Evolutionary conservation across 257 asterid genomes (phyloP).

Genomic region (Penstemon eatonii): DNA sequence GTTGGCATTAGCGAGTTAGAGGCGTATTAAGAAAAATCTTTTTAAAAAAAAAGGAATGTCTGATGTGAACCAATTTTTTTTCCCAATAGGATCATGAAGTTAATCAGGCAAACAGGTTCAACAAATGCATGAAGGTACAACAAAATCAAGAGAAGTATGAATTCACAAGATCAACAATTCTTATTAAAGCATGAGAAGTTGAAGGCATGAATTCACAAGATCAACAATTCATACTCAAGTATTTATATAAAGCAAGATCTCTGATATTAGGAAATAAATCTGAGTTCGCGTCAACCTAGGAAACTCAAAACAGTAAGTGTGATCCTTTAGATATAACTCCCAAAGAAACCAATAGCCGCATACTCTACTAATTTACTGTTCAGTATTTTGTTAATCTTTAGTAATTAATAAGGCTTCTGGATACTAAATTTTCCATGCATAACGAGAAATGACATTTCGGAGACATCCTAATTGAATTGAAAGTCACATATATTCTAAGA

Average conservation of each 20-base stretch:
- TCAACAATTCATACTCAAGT: neutral
- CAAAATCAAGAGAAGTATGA: neutral
- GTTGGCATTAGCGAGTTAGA: neutral
- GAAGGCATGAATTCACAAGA: neutral
- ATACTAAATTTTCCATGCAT: neutral
- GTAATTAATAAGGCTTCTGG: neutral
- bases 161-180: neutral
- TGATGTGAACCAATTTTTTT: neutral
- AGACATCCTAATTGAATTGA: neutral
- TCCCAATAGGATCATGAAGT: neutral
- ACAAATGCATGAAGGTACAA: neutral
- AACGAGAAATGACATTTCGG: slow-evolving; percentile 7
- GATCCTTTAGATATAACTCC: neutral
- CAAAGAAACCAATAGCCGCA: neutral
- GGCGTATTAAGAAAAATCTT: neutral
- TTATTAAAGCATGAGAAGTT: neutral
- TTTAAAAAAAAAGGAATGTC: neutral
- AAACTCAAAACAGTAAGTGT: neutral
- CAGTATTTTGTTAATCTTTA: neutral
- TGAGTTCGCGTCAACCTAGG: neutral
- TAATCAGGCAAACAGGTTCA: neutral
- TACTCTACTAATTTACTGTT: neutral
- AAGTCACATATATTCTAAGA: neutral
- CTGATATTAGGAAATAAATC: neutral
- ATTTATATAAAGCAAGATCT: neutral